Evolutionary conservation across 2,329 filamentous ascomycete species (phyloP).

Genomic region (Hypomyces rosellus): DNA sequence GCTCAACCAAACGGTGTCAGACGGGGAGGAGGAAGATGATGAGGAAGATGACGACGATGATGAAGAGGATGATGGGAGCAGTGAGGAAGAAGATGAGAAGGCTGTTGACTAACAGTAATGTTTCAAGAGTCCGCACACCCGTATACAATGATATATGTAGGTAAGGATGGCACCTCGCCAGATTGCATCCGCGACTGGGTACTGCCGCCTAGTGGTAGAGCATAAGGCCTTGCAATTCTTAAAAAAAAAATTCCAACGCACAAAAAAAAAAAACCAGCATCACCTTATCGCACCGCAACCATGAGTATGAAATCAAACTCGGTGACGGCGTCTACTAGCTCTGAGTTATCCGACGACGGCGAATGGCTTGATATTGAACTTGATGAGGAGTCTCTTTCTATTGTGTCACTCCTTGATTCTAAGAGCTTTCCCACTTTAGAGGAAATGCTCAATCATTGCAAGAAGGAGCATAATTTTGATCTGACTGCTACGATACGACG

Average conservation of each 20-base stretch:
- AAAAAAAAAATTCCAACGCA: not conserved
- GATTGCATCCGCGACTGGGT: not conserved
- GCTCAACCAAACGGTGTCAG: conserved; percentile 65
- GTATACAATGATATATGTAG: not conserved
- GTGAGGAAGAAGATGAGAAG: conserved; percentile 24
- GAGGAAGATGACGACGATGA: conserved; percentile 68
- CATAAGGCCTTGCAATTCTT: too few relatives aligned
- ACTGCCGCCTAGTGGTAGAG: too few relatives aligned
- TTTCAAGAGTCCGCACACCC: not conserved
- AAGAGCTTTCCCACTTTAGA: conserved; percentile 56
- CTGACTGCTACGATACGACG: conserved; percentile 53
- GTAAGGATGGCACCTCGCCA: not conserved
- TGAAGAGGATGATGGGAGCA: conserved; percentile 49
- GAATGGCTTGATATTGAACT: conserved; percentile 52
- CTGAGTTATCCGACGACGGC: conserved; percentile 29
- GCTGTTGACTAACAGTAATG: not conserved
- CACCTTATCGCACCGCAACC: not conserved
- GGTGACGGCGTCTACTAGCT: not conserved
- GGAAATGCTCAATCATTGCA: conserved; percentile 64
- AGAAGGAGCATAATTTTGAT: conserved; percentile 60
- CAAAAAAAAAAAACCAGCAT: not conserved
- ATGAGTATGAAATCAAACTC: conserved; percentile 9
- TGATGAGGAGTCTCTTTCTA: conserved; percentile 55
- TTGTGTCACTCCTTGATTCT: conserved; percentile 64
- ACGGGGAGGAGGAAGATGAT: conserved; percentile 35